Base-by-base conservation (phyloP, 805 yeast species). In the Diddensiella transvaalensis region DNA sequence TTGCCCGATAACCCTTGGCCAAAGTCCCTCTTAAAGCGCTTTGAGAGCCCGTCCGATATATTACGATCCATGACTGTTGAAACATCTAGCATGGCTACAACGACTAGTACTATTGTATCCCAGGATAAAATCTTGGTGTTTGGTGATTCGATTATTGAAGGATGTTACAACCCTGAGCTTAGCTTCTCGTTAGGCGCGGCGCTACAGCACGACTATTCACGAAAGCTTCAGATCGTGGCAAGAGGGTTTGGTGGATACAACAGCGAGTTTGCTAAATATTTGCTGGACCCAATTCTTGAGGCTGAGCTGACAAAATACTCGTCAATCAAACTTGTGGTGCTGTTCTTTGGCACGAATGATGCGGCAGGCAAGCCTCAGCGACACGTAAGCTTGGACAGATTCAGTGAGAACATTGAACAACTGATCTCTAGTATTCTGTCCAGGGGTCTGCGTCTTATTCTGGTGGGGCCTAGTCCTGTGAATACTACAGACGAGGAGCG, bases 301-400 rank as follows among this genome's bases (percentile, higher is more conserved):
- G 33, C 50, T 80, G 33, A 71, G 79, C 24, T 33, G 8, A 39
- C 19, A 17, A 3, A 17, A 19, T 21, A 32, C 3, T 11, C 23
- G 4, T n/a, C 17, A 1, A 32, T 41, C 24, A 17, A 18, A 33
- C 24, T 29, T 5, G 30, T 29, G 22, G 29, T 29, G 44, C 5
- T 87, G 2, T 87, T 84, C 60, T 79, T 87, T 57, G 96, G 96
- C 4, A 78, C 96, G 4, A 89, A 89, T 60, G 96, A 89, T 62
- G 74, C 83, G 0, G 73, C 77, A 2, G 55, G 67, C 5, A 70
- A 61, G 1, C 74, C 3, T 13, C 38, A 47, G 15, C 79, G 76
- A 53, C 66, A 66, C 17, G 86, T 87, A 5, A 76, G 78, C 1
- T 18, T 83, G 3, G 74, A 64, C 0, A 67, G 74, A 48, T 86